A percentile compares a stretch with the other conserved stretches of the same genome.
Conservation (phyloP, 805 yeast species). For the Danielia oregonensis region DNA sequence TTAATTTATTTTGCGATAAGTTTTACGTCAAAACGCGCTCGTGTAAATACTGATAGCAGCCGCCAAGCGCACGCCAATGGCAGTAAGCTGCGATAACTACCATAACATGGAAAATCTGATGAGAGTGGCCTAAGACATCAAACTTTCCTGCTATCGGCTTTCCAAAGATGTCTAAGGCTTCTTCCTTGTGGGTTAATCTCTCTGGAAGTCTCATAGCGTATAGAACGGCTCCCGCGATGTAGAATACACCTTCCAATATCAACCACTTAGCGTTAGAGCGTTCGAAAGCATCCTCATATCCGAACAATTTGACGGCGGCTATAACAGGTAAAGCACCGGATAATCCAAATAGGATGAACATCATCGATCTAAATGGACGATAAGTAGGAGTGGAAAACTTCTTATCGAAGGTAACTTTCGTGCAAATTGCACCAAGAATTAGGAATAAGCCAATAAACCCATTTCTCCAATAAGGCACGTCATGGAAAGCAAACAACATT, state of each 20-base stretch:
- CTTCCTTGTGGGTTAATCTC: conserved; percentile 35
- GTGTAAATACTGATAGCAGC: conserved; percentile 47
- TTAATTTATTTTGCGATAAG: background rate
- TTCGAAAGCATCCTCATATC: conserved; percentile 42
- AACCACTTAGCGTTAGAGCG: conserved; percentile 63
- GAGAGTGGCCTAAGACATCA: conserved; percentile 77
- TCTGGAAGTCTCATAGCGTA: conserved; percentile 84
- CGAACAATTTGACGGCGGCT: conserved; percentile 48
- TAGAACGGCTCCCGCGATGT: conserved; percentile 73
- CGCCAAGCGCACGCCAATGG: conserved; percentile 59
- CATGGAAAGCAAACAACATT: conserved; percentile 42
- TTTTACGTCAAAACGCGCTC: conserved; percentile 3
- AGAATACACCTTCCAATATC: conserved; percentile 65
- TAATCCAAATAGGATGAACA: conserved; percentile 79
- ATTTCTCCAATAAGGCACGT: conserved; percentile 31
- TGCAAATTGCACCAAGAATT: conserved; percentile 57
- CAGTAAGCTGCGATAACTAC: conserved; percentile 75
- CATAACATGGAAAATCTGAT: conserved; percentile 75
- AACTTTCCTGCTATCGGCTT: conserved; percentile 30
- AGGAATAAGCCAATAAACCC: conserved; percentile 46
- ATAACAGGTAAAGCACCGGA: conserved; percentile 71
- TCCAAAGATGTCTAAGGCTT: conserved; percentile 10
- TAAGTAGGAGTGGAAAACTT: conserved; percentile 66
- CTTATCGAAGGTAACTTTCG: conserved; percentile 58
- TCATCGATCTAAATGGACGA: conserved; percentile 71